Evolutionary conservation across 306 rosid genomes (phyloP).

Genomic region (Quercus mongolica): DNA sequence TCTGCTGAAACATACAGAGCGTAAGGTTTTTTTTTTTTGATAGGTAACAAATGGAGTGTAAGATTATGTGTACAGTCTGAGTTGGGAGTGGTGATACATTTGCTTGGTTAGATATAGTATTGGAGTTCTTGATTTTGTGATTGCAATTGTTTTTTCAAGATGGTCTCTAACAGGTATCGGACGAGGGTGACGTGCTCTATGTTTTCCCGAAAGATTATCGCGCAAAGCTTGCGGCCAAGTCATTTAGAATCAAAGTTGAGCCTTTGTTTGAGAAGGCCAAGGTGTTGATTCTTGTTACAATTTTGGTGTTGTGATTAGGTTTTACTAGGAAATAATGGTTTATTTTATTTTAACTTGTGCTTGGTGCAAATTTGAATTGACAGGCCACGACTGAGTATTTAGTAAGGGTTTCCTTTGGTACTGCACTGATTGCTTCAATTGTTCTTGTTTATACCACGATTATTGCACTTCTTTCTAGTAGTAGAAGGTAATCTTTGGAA

Average conservation of each 20-base stretch:
- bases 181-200: constrained; percentile 86
- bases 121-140: constrained; percentile 38
- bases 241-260: constrained; percentile 73
- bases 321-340: constrained; percentile 1
- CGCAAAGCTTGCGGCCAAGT: constrained; percentile 76
- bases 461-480: constrained; percentile 78
- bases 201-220: constrained; percentile 87
- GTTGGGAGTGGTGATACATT: not conserved
- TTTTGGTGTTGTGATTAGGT: not conserved
- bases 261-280: constrained; percentile 76
- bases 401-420: constrained; percentile 94
- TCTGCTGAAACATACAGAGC: no score
- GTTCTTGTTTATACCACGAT: constrained; percentile 93
- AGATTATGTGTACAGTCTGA: no score
- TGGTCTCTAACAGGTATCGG: constrained; percentile 81
- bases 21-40: not conserved
- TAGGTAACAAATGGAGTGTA: no score
- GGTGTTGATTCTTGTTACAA: constrained; percentile 35
- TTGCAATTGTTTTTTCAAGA: constrained; percentile 46
- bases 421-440: constrained; percentile 87
- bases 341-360: constrained; percentile 2
- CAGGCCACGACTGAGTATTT: constrained; percentile 81
- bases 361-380: constrained; percentile 23
- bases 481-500: constrained; percentile 57
- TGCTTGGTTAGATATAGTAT: constrained; percentile 7